These are phyloP conservation scores for Pseudoturritis turrita DNA, from an alignment of 345 rosid genomes.

Conservation along the genomic window DNA sequence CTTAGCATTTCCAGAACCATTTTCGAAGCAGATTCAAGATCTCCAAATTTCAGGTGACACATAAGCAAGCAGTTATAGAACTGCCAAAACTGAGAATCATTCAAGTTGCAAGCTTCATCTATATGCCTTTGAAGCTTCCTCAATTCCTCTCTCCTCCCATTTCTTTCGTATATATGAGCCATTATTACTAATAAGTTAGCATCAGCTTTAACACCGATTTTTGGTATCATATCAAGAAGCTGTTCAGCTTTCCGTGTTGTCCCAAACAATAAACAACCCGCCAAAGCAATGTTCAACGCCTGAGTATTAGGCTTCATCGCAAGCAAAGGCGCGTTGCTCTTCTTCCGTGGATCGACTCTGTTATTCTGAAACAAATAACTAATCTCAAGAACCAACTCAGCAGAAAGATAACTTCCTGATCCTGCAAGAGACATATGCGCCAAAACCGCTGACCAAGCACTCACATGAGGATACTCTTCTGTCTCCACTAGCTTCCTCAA, in stretches of 20 bases:
- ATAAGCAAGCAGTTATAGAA: constrained; percentile 70
- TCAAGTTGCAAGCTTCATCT: constrained; percentile 66
- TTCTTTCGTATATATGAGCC: constrained; percentile 85
- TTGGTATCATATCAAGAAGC: constrained; percentile 78
- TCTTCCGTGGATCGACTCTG: constrained; percentile 80
- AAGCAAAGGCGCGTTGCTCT: constrained; percentile 69
- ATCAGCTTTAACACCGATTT: constrained; percentile 56
- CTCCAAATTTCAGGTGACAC: constrained; percentile 84
- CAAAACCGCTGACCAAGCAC: constrained; percentile 71
- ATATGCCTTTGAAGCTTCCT: constrained; percentile 81
- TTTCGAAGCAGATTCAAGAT: constrained; percentile 68
- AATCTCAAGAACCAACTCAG: constrained; percentile 85
- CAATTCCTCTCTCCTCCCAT: constrained; percentile 78
- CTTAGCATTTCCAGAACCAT: constrained; percentile 90
- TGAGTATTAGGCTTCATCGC: constrained; percentile 82
- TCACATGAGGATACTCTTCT: constrained; percentile 71
- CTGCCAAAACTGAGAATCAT: constrained; percentile 66
- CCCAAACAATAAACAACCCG: constrained; percentile 76
- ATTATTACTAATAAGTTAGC: constrained; percentile 56
- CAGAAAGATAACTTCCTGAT: constrained; percentile 77
- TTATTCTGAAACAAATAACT: constrained; percentile 71
- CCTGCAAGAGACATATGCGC: constrained; percentile 67
- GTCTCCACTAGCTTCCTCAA: constrained; percentile 65
- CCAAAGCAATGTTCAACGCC: constrained; percentile 67
- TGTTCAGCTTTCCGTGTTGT: constrained; percentile 88